These are phyloP conservation scores for Auricularia sp. DNA, from an alignment of 768 basidiomycete genomes.

Conservation along the genomic window DNA sequence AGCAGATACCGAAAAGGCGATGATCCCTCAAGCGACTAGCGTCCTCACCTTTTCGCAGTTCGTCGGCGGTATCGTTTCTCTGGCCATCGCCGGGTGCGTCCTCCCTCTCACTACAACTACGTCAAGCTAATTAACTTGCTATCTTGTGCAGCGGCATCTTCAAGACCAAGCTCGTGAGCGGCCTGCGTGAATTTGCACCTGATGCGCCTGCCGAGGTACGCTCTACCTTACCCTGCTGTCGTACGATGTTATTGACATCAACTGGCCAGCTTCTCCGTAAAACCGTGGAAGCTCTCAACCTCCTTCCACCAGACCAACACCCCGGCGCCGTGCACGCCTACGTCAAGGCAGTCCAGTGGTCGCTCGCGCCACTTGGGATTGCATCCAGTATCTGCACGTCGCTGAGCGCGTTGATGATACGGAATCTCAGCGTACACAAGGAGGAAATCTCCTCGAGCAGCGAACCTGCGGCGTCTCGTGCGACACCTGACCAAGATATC, in stretches of 20 bases:
- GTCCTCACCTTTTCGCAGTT: conserved; percentile 9
- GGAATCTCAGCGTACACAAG: background rate
- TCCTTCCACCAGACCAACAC: background rate
- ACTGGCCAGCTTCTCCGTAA: background rate
- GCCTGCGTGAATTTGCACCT: background rate
- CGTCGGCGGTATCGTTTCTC: background rate
- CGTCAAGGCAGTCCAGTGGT: background rate
- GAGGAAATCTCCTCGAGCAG: background rate
- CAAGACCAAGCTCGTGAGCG: background rate
- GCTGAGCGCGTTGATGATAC: background rate
- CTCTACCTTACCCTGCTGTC: too few relatives aligned
- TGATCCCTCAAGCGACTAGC: conserved; percentile 17
- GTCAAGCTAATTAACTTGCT: background rate
- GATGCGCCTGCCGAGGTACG: background rate
- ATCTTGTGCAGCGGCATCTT: background rate
- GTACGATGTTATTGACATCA: too few relatives aligned
- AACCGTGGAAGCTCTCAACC: background rate
- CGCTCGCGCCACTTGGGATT: background rate
- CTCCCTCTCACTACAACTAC: background rate
- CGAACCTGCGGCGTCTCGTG: too few relatives aligned
- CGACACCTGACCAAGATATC: too few relatives aligned
- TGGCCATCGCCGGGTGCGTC: background rate
- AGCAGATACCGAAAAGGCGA: conserved; percentile 15
- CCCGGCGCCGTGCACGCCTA: background rate
- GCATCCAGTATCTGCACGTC: background rate